Base-by-base conservation (phyloP, 768 basidiomycete genomes). In the Pleurotus djamor region DNA sequence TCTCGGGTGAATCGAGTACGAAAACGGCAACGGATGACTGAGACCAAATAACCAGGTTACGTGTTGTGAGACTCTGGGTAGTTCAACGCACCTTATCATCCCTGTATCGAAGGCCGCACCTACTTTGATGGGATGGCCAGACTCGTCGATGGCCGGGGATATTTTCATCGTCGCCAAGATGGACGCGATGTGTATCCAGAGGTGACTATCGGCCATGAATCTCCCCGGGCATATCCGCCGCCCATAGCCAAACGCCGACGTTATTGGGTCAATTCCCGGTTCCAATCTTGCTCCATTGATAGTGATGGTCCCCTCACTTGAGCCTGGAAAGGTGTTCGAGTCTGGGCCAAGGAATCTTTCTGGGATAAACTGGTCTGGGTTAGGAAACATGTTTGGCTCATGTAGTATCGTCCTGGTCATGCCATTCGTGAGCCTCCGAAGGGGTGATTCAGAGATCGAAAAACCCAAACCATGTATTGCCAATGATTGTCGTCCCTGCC, bases 341-440 rank as follows among this genome's bases (percentile, higher is more conserved):
- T 16, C 17, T 10, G 8, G 32, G 32, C 38, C 13, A 10, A 73
- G 50, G 43, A 64, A 72, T 38, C 77, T 62, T 5, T 69, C 69
- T 1, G 73, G 68, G 14, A 66, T 63, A 61, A 76, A 78, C 5
- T 51, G 57, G 7, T 70, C 57, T 2, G 75, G 76, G 33, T 76
- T 64, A 1, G 68, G 64, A 49, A 65, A 77, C 5, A 67, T 65
- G 7, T 66, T 64, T 2, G 68, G 68, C 57, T 79, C 74, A 17
- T 74, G 72, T 3, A 73, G 63, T 38, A 77, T 74, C 21, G 68
- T 63, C 71, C 73, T 73, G 45, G 5, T 41, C 10, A 51, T 7
- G 28, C 28, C 10, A 34, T 59, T 5, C 17, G 5, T 33, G 14
- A 36, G 33, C 28, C 34, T 35, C 49, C 56, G 34, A 12, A 35